These are phyloP conservation scores for Gomphus sp. DNA, from an alignment of 1,284 basidiomycete species.

Conservation along the genomic window DNA sequence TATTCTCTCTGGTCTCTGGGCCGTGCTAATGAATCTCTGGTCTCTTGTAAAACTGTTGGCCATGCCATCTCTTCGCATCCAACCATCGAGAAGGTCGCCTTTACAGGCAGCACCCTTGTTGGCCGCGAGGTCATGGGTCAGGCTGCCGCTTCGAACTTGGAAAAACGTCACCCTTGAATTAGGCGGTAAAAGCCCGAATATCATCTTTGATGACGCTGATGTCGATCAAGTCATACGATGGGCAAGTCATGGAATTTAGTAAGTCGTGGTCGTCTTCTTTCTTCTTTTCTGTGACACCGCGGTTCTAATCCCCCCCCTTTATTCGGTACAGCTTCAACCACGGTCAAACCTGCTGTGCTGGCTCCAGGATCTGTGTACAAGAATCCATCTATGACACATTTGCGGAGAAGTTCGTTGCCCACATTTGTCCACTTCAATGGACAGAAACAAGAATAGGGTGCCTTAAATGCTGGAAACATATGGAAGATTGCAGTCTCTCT, in stretches of 20 bases:
- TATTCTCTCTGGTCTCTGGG: too few species aligned
- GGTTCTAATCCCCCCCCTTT: conserved; percentile 14
- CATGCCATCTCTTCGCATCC: conserved; percentile 40
- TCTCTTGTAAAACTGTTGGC: conserved; percentile 57
- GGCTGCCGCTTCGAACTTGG: too few species aligned
- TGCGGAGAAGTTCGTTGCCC: conserved; percentile 50
- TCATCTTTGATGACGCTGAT: too few species aligned
- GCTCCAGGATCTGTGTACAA: conserved; percentile 53
- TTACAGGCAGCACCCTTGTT: conserved; percentile 71
- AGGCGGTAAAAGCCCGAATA: too few species aligned
- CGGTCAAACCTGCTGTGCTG: conserved; percentile 81
- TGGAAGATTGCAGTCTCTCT: too few species aligned
- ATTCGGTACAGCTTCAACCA: conserved; percentile 51
- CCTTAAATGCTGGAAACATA: too few species aligned
- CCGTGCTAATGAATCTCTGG: too few species aligned
- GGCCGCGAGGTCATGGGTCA: conserved; percentile 60
- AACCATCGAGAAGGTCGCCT: conserved; percentile 39
- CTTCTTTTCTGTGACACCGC: conserved; percentile 6
- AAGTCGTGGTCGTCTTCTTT: conserved; percentile 4
- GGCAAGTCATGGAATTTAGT: conserved; percentile 78
- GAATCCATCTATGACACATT: too few species aligned
- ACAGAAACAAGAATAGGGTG: too few species aligned
- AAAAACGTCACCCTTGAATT: too few species aligned
- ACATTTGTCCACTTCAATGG: too few species aligned
- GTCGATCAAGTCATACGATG: conserved; percentile 53